phyloP scores from a whole-genome alignment of 106 monocot species.

The Amphibolis antarctica region DNA sequence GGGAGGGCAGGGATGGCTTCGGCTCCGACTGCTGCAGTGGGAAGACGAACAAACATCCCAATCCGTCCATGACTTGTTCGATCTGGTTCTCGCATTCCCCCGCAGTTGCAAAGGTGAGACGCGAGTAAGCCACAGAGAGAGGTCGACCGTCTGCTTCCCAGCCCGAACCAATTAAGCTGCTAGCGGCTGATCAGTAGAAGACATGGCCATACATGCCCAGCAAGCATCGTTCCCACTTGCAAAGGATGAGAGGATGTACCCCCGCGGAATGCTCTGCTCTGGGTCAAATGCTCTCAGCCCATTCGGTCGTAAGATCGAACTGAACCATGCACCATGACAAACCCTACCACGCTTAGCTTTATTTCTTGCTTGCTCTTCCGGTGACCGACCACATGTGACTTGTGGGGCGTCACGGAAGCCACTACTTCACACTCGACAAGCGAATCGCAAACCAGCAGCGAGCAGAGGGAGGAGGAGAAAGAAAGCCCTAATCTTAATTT shows the following conservation, averaged over 20 bases:
- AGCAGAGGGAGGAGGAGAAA: background rate
- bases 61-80: too few relatives aligned
- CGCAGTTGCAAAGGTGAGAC: too few relatives aligned
- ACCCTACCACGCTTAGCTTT: background rate
- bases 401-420: background rate
- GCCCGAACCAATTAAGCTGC: too few relatives aligned
- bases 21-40: background rate
- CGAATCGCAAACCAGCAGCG: background rate
- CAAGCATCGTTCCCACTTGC: too few relatives aligned
- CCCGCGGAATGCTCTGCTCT: too few relatives aligned
- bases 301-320: background rate
- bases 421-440: background rate
- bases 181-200: too few relatives aligned
- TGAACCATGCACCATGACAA: background rate
- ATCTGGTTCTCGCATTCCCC: too few relatives aligned
- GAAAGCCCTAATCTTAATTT: background rate
- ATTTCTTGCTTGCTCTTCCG: background rate
- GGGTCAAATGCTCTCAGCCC: background rate
- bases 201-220: too few relatives aligned
- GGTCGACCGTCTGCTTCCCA: too few relatives aligned
- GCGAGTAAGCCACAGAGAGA: too few relatives aligned
- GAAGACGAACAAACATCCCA: background rate
- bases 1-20: background rate
- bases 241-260: too few relatives aligned
- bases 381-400: background rate